Percentiles rank a stretch among this genome's conserved stretches.
Evolutionary conservation across 2,329 filamentous ascomycete genomes (phyloP).

Genomic region (Fusarium musae): DNA sequence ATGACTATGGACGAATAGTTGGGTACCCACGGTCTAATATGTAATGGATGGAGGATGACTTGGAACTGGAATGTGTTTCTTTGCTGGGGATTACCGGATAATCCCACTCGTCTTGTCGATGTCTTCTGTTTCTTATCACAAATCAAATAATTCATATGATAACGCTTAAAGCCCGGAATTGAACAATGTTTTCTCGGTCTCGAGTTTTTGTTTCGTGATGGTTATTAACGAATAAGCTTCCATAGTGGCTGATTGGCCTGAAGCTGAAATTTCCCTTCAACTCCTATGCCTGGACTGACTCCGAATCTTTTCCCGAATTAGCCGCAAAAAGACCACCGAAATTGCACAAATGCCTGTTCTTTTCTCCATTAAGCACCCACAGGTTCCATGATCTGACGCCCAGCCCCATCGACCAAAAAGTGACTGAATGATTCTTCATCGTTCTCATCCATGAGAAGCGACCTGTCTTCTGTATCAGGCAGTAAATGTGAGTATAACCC

Average conservation of each 20-base stretch:
- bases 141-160: slow-evolving; percentile 20
- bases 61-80: slow-evolving; percentile 2
- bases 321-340: not conserved
- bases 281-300: slow-evolving; percentile 7
- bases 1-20: not conserved
- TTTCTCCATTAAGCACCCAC: slow-evolving; percentile 40
- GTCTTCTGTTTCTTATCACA: slow-evolving; percentile 3
- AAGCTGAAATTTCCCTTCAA: slow-evolving; percentile 5
- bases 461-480: slow-evolving; percentile 53
- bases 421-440: slow-evolving; percentile 58
- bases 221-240: not conserved
- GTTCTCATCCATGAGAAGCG: slow-evolving; percentile 52
- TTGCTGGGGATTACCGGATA: slow-evolving; percentile 25
- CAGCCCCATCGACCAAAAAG: slow-evolving; percentile 53
- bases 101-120: slow-evolving; percentile 9
- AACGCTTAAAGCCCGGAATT: not conserved
- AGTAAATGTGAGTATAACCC: slow-evolving; percentile 54
- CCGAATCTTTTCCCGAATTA: not conserved
- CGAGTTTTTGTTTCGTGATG: not conserved
- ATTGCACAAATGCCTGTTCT: not conserved
- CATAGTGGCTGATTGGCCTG: not conserved
- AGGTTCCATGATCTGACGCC: slow-evolving; percentile 51
- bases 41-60: slow-evolving; percentile 19
- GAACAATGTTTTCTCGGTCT: not conserved
- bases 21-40: slow-evolving; percentile 5